Percentiles rank a stretch among this genome's conserved stretches.
phyloP scores from a whole-genome alignment of 2,329 filamentous ascomycete species.

The Aphanocladium album region DNA sequence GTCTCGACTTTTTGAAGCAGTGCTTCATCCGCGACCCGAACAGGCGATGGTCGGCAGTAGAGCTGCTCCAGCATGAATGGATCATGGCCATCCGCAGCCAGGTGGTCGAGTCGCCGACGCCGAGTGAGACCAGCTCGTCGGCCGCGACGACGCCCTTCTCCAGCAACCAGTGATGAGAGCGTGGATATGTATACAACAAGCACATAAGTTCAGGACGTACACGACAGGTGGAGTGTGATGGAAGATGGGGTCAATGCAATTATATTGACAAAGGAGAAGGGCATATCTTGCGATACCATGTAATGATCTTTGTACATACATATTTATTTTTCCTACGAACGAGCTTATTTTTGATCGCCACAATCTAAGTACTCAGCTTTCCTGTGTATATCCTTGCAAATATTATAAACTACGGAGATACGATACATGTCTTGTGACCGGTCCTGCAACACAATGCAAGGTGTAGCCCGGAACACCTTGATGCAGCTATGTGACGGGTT shows the following conservation, averaged over 20 bases:
- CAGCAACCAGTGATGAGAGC: neutral
- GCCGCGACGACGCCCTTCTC: constrained; percentile 33
- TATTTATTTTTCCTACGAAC: neutral
- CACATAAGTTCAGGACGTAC: neutral
- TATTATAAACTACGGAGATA: neutral
- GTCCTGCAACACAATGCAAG: neutral
- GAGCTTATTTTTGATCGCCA: neutral
- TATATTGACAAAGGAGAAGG: neutral
- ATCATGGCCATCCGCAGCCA: constrained; percentile 61
- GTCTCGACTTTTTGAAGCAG: constrained; percentile 80
- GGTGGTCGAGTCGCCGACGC: constrained; percentile 59
- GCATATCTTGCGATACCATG: neutral
- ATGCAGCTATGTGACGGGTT: neutral
- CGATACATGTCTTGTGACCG: neutral
- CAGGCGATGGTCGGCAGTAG: constrained; percentile 74
- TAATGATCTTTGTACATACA: neutral
- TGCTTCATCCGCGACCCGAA: constrained; percentile 85
- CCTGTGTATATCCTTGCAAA: neutral
- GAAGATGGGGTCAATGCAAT: neutral
- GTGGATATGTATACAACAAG: neutral
- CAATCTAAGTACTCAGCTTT: neutral
- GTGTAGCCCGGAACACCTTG: neutral
- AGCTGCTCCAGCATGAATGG: constrained; percentile 93
- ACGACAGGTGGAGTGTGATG: neutral
- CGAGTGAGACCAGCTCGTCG: constrained; percentile 47